These are phyloP conservation scores for Poa pratensis DNA, from an alignment of 176 grass and related monocot species.

Conservation along the genomic window DNA sequence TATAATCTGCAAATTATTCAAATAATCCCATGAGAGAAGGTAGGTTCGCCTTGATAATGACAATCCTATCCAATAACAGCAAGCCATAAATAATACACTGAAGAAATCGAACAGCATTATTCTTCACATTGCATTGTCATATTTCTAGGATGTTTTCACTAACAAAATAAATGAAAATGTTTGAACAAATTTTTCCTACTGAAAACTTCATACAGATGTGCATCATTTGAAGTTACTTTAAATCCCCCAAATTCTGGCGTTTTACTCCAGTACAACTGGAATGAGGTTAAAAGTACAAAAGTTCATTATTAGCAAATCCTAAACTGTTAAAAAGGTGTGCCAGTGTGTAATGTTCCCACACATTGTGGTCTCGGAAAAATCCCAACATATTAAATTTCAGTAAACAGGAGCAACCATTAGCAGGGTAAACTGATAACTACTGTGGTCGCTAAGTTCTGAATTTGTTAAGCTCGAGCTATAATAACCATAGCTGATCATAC, in stretches of 20 bases:
- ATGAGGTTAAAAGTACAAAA: constrained; percentile 17
- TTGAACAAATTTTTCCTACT: not conserved
- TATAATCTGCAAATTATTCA: constrained; percentile 75
- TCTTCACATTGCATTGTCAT: not conserved
- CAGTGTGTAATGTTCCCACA: not conserved
- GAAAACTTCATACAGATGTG: not conserved
- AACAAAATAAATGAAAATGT: constrained; percentile 10
- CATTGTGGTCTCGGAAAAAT: not conserved
- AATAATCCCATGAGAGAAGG: constrained; percentile 46
- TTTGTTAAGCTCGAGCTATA: constrained; percentile 7
- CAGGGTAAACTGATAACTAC: constrained; percentile 6
- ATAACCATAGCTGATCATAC: constrained; percentile 9
- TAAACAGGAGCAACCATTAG: not conserved
- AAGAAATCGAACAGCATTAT: constrained; percentile 10
- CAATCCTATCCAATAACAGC: not conserved
- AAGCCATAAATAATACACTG: not conserved
- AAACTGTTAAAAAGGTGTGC: constrained; percentile 2
- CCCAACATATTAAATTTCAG: constrained; percentile 29
- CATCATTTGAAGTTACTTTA: not conserved
- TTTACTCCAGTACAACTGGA: not conserved
- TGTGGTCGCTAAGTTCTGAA: not conserved
- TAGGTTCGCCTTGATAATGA: not conserved
- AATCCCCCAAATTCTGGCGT: constrained; percentile 13
- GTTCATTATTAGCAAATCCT: not conserved
- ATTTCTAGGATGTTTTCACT: constrained; percentile 20